phyloP scores from a whole-genome alignment of 805 yeast genomes.

The Myxozyma monticola region DNA sequence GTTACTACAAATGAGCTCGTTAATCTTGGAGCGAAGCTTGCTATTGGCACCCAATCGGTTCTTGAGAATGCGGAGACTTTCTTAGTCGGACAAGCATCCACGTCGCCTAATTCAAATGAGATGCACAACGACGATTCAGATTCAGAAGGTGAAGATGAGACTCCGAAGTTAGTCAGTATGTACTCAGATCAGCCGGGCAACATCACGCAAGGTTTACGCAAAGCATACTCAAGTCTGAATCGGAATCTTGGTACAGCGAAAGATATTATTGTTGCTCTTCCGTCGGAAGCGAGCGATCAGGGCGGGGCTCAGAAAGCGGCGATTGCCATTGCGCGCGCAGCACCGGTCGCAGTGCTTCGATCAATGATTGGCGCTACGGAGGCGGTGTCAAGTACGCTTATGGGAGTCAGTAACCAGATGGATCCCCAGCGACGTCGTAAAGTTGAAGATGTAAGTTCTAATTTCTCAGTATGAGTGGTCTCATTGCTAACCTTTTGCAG shows the following conservation, averaged over 20 bases:
- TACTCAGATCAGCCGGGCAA: constrained; percentile 83
- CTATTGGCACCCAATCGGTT: constrained; percentile 82
- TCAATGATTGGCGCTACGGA: constrained; percentile 94
- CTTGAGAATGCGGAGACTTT: constrained; percentile 78
- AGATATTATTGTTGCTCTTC: constrained; percentile 59
- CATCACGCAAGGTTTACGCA: constrained; percentile 66
- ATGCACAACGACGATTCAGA: constrained; percentile 20
- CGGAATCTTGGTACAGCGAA: constrained; percentile 65
- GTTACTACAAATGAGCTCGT: constrained; percentile 79
- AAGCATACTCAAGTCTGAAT: constrained; percentile 74
- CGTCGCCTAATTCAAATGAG: constrained; percentile 4
- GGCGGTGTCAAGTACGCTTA: constrained; percentile 75
- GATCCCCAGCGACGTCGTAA: constrained; percentile 63
- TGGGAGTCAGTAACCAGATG: constrained; percentile 80
- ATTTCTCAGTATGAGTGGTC: background rate
- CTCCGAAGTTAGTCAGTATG: constrained; percentile 54
- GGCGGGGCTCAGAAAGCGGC: constrained; percentile 69
- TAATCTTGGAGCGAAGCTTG: constrained; percentile 78
- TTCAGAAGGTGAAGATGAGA: constrained; percentile 40
- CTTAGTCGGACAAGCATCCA: constrained; percentile 57
- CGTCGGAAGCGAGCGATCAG: constrained; percentile 61
- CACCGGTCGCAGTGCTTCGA: constrained; percentile 77
- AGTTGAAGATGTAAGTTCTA: constrained; percentile 49
- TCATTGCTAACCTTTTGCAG: constrained; percentile 3
- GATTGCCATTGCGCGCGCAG: constrained; percentile 64